Base-by-base conservation (phyloP, 2,329 filamentous ascomycete genomes). In the Magnaporthiopsis incrustans region DNA sequence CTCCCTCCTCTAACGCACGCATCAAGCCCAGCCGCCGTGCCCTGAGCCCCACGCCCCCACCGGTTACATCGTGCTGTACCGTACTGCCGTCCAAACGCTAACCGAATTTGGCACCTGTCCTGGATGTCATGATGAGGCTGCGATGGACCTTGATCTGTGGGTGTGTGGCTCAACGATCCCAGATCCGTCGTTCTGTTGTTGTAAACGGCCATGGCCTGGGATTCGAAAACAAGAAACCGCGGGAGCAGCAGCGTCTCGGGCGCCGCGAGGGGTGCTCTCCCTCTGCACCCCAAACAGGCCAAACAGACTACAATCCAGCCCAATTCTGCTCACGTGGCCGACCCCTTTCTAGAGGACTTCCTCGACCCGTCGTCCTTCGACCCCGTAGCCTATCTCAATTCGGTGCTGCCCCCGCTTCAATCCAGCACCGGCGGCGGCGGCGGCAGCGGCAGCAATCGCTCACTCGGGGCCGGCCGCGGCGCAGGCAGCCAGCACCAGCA, bases 351-450 rank as follows among this genome's bases (percentile, higher is more conserved):
- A 3, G 85, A 85, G 64, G 87, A 89, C 64, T 97, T 97, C 75
- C 81, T 94, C 53, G 81, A 86, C 61, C 81, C 89, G 6, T 80
- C 84, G 56, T 97, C 84, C 59, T 98, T 98, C 76, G 91, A 97
- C 74, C 84, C 93, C 4, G 89, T 89, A 67, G 86, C 90, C 60
- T 97, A 92, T 75, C 86, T 98, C 70, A 98, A 98, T 76, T 80
- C 86, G 65, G 84, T 85, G 0, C 81, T 98, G 0, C 90, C 92
- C 5, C 79, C 89, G 2, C 80, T 96, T 26, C 81, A 84, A 67
- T 78, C 75, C 71, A 77, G 70, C 71, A 69, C 72, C 7, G 64
- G 68, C n/a, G 64, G 25, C 15, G 6, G 50, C 44, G 32, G 32
- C 32, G 32, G 32, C 32, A 33, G 32, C 32, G 32, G 32, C 32